A percentile compares a stretch with the other conserved stretches of the same genome.
phyloP scores from a whole-genome alignment of 192 early-diverging fungal species.

The Coemansia sp. region DNA sequence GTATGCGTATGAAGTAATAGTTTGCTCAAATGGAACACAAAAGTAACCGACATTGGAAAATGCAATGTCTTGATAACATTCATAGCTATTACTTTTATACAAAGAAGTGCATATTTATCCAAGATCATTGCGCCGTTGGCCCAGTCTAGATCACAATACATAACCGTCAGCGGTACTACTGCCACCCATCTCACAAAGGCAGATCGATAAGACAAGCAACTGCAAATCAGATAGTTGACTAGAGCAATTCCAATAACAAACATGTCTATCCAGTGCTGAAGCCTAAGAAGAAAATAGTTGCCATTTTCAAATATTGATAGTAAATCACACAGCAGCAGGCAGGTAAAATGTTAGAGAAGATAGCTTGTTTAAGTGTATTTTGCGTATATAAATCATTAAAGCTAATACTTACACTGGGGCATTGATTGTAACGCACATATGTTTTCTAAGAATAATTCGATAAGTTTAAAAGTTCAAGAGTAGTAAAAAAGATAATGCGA shows the following conservation, averaged over 20 bases:
- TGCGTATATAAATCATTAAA: background rate
- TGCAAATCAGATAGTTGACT: background rate
- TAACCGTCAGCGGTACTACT: background rate
- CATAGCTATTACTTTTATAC: background rate
- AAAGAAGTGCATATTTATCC: background rate
- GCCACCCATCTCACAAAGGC: background rate
- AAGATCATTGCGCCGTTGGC: background rate
- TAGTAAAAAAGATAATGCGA: background rate
- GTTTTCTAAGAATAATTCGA: background rate
- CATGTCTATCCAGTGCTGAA: background rate
- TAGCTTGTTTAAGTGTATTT: background rate
- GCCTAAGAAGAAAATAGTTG: background rate
- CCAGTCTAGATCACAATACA: background rate
- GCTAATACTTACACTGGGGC: background rate
- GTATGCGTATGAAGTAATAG: background rate
- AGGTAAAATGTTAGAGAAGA: background rate
- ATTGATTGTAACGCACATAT: background rate
- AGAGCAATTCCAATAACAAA: background rate
- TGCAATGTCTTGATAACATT: background rate
- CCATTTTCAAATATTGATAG: background rate
- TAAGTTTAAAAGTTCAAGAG: background rate
- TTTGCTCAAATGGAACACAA: constrained; percentile 1
- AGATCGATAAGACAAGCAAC: background rate
- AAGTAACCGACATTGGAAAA: background rate
- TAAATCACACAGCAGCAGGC: background rate